phyloP scores from a whole-genome alignment of 1,284 basidiomycete species.

The Cystobasidium slooffiae region DNA sequence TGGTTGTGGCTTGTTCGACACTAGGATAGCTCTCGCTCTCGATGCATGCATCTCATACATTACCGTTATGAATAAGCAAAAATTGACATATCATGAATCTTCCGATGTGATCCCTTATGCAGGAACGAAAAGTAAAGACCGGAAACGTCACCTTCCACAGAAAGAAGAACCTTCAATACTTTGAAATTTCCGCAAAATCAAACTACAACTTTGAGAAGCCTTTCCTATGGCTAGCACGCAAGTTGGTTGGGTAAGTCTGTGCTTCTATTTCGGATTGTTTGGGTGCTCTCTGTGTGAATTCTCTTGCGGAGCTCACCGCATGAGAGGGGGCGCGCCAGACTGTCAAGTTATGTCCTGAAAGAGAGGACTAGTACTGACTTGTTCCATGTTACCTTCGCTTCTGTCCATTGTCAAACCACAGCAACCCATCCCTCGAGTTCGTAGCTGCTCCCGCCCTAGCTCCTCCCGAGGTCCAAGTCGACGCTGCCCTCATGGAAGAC shows the following conservation, averaged over 20 bases:
- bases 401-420: constrained; percentile 54
- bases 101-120: constrained; percentile 22
- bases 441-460: constrained; percentile 95
- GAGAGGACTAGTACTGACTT: background rate
- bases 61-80: too few relatives aligned
- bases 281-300: background rate
- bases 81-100: too few relatives aligned
- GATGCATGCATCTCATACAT: too few relatives aligned
- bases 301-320: background rate
- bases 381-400: background rate
- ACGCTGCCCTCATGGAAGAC: constrained; percentile 76
- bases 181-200: constrained; percentile 99
- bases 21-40: background rate
- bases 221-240: constrained; percentile 98
- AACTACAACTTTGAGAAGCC: constrained; percentile 99
- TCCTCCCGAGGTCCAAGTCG: constrained; percentile 89
- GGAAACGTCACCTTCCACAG: constrained; percentile 97
- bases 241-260: constrained; percentile 87
- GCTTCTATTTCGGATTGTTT: background rate
- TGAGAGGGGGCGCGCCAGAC: too few relatives aligned
- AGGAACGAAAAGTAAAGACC: constrained; percentile 99
- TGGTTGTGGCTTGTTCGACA: background rate
- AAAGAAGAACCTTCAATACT: constrained; percentile 99
- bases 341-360: too few relatives aligned
- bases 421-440: constrained; percentile 88